Percentiles rank a stretch among this genome's conserved stretches.
These are phyloP conservation scores for Leucoagaricus sp. DNA, from an alignment of 1,284 basidiomycete species.

Conservation along the genomic window DNA sequence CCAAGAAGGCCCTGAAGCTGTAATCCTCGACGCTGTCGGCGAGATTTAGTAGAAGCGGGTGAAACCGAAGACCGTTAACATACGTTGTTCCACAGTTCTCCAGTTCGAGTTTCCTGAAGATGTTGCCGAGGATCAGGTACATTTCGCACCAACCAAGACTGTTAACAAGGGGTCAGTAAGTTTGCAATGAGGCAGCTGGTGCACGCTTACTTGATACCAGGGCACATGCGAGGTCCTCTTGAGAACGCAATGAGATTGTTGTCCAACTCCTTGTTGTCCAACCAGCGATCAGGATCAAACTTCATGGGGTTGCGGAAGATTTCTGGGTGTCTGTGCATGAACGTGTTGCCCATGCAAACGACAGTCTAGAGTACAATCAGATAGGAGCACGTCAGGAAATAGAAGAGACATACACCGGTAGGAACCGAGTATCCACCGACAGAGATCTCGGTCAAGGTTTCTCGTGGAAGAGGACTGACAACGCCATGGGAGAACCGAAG, in stretches of 20 bases:
- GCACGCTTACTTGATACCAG: conserved; percentile 13
- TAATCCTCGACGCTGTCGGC: not conserved
- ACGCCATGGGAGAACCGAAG: conserved; percentile 36
- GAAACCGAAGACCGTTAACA: not conserved
- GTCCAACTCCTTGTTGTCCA: conserved; percentile 22
- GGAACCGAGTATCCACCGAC: not conserved
- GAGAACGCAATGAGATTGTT: conserved; percentile 39
- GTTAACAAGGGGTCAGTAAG: not conserved
- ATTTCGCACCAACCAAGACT: conserved; percentile 1
- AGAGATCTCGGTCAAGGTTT: conserved; percentile 6
- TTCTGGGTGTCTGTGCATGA: conserved; percentile 31
- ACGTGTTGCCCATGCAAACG: conserved; percentile 33
- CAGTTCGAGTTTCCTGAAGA: conserved; percentile 2
- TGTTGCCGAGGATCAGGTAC: conserved; percentile 3
- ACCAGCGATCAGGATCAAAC: conserved; percentile 42
- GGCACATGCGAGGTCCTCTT: not conserved
- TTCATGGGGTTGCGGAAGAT: conserved; percentile 34
- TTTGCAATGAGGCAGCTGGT: not conserved
- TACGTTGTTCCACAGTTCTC: not conserved
- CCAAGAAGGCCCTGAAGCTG: not conserved
- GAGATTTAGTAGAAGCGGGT: not conserved
- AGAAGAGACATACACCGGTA: not conserved
- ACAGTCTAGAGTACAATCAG: conserved; percentile 28
- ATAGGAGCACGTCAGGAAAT: not conserved
- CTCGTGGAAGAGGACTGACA: conserved; percentile 33